Percentiles rank a stretch among this genome's conserved stretches.
These are phyloP conservation scores for Colletotrichum liriopes DNA, from an alignment of 2,329 filamentous ascomycete species.

Conservation along the genomic window DNA sequence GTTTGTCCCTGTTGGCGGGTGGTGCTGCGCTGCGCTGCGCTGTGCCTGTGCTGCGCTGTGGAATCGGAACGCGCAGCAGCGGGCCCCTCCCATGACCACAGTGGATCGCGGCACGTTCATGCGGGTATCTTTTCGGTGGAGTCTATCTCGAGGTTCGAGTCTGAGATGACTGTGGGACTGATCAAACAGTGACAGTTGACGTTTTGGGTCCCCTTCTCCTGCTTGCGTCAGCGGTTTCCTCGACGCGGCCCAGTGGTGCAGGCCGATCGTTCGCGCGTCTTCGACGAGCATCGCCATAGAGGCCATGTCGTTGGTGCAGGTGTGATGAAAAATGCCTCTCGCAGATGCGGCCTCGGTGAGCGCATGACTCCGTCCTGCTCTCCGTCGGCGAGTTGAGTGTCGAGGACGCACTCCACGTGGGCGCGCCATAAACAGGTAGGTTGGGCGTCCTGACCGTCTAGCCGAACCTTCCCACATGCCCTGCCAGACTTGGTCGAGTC, in stretches of 20 bases:
- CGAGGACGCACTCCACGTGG: background rate
- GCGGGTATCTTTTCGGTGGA: constrained; percentile 8
- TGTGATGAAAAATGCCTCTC: background rate
- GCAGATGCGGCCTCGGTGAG: background rate
- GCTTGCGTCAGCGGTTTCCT: background rate
- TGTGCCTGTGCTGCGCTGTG: background rate
- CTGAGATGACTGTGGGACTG: background rate
- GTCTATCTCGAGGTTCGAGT: background rate
- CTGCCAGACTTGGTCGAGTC: background rate
- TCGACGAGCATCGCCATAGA: background rate
- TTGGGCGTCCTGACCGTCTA: background rate
- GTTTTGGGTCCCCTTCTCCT: background rate
- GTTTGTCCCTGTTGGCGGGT: background rate
- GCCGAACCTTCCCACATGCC: background rate
- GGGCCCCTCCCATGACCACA: background rate
- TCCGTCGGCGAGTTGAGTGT: background rate
- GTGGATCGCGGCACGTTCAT: background rate
- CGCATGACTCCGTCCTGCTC: background rate
- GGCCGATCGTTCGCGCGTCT: no score
- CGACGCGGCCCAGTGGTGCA: no score
- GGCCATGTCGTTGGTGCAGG: background rate
- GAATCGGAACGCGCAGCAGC: background rate
- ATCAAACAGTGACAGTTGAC: constrained; percentile 28
- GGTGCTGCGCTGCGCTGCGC: background rate
- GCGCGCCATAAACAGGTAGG: no score